Base-by-base conservation (phyloP, 352 stramenopile species). In the Pilasporangium apinafurcum region DNA sequence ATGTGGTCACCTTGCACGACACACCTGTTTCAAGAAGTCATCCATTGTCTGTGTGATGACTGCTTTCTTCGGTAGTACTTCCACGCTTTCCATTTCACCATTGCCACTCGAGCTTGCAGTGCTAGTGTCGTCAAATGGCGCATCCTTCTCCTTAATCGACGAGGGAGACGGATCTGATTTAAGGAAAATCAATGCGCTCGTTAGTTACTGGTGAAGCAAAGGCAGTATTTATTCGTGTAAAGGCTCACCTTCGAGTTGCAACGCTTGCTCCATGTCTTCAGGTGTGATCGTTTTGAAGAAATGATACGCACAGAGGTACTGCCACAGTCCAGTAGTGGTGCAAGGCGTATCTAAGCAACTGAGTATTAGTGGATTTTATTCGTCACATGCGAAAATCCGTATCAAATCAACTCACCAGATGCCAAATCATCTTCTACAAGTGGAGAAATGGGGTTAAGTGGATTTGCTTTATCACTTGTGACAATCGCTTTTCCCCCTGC, bases 371-470 rank as follows among this genome's bases (percentile, higher is more conserved):
- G 8, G n/a, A n/a, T n/a, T n/a, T n/a, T n/a, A n/a, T n/a, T 17
- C 22, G 3, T 13, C 13, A 28, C n/a, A 21, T 20, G 5, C n/a
- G 26, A 17, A 17, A 16, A 25, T 16, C 17, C 12, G 18, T 25
- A n/a, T 2, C 22, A 22, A 16, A 36, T 16, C n/a, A 34, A 37
- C 60, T 1, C 24, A 86, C 77, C 73, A 4, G 71, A 68, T 4
- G 62, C 69, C 13, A 86, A 47, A 37, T 89, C 77, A 21, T 89
- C 73, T 56, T 89, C 77, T 10, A 89, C 77, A 10, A 76, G 59
- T 8, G 57, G 54, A 17, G 49, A 48, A 3, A 55, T 42, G 8
- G 65, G 48, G 12, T 68, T 42, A 16, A 65, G 17, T 12, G 43
- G 55, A 27, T 52, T 64, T 5, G 55, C 35, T 17, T 54, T 65